These are phyloP conservation scores for Candida oleophila DNA, from an alignment of 805 yeast genomes.

Conservation along the genomic window DNA sequence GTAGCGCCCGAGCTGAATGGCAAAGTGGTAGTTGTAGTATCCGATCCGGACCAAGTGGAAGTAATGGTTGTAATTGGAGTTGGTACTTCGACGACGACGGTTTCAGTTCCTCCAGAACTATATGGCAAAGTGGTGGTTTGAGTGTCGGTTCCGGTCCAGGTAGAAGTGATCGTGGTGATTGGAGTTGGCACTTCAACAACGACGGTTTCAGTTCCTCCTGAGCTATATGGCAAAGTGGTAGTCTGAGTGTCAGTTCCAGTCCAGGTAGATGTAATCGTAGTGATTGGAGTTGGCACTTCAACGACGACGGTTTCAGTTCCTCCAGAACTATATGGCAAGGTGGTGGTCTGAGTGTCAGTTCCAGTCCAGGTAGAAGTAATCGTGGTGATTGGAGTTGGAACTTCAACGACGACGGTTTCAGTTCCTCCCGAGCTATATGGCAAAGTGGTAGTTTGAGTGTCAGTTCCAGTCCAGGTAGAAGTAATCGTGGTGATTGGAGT, in stretches of 20 bases:
- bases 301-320: background rate
- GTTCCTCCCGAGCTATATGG: slow-evolving; percentile 14
- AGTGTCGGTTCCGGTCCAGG: slow-evolving; percentile 13
- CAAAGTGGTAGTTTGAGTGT: slow-evolving; percentile 4
- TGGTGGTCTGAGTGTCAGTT: slow-evolving; percentile 13
- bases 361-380: slow-evolving; percentile 15
- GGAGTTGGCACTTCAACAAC: slow-evolving; percentile 11
- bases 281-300: background rate
- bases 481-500: slow-evolving; percentile 10
- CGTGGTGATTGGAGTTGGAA: slow-evolving; percentile 15
- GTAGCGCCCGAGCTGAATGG: slow-evolving; percentile 6
- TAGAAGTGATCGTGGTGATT: background rate
- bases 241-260: slow-evolving; percentile 12
- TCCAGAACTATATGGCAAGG: background rate
- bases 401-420: slow-evolving; percentile 20
- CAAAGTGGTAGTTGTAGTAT: slow-evolving; percentile 10
- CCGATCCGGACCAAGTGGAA: slow-evolving; percentile 1
- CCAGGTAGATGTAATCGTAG: slow-evolving; percentile 4
- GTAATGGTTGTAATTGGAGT: slow-evolving; percentile 8
- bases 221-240: slow-evolving; percentile 10
- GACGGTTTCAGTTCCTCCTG: slow-evolving; percentile 12
- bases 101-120: slow-evolving; percentile 7
- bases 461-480: slow-evolving; percentile 11
- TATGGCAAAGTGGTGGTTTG: slow-evolving; percentile 7
- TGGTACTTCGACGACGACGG: slow-evolving; percentile 14